A percentile compares a stretch with the other conserved stretches of the same genome.
These are phyloP conservation scores for Plasmodium billcollinsi DNA, from an alignment of 169 alveolate species.

Conservation along the genomic window DNA sequence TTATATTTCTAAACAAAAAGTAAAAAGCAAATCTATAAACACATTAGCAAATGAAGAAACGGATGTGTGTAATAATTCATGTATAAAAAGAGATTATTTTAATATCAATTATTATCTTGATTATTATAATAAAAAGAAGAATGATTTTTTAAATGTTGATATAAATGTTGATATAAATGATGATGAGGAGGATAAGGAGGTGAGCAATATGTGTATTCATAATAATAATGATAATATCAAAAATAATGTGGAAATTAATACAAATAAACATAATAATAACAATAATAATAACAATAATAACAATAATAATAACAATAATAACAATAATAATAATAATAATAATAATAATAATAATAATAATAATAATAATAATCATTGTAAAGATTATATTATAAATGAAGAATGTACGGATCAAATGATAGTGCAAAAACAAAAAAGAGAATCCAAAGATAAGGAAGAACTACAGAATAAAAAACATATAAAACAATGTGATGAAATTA, in stretches of 20 bases:
- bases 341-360: background rate
- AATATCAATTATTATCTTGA: conserved; percentile 18
- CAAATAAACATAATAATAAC: too few species aligned
- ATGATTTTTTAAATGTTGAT: background rate
- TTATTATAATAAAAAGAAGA: conserved; percentile 26
- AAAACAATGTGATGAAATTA: too few species aligned
- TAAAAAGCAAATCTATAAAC: background rate
- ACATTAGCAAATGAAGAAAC: background rate
- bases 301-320: background rate
- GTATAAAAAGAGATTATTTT: conserved; percentile 32
- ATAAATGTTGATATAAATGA: background rate
- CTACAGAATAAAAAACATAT: too few species aligned
- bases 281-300: background rate
- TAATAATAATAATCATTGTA: too few species aligned
- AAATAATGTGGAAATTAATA: too few species aligned
- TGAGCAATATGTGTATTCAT: background rate
- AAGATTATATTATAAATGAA: too few species aligned
- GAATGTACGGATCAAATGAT: too few species aligned
- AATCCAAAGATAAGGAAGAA: too few species aligned
- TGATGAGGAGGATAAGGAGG: background rate
- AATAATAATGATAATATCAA: background rate
- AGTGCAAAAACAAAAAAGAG: too few species aligned
- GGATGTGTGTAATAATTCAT: conserved; percentile 5
- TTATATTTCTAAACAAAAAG: background rate
- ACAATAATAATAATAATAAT: background rate